Percentiles rank a stretch among this genome's conserved stretches.
Evolutionary conservation across 768 basidiomycete genomes (phyloP).

Genomic region (Sistotremastrum niveocremeum): DNA sequence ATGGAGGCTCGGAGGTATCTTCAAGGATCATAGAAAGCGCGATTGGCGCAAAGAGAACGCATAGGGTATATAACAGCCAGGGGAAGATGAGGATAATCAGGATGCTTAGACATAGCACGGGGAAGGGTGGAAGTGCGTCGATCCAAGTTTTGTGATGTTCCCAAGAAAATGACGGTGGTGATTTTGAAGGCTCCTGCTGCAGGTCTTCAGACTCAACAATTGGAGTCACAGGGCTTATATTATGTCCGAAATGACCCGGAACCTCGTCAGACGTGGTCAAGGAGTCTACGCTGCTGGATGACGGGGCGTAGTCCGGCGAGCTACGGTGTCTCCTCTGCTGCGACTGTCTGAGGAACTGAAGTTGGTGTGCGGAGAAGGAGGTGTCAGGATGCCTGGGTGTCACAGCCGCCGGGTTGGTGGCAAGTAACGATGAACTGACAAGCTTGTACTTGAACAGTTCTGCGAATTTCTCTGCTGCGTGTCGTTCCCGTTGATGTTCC

Average conservation of each 20-base stretch:
- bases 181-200: too few relatives aligned
- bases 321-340: constrained; percentile 10
- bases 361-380: constrained; percentile 18
- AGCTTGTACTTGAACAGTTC: constrained; percentile 79
- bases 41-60: too few relatives aligned
- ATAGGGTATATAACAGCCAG: too few relatives aligned
- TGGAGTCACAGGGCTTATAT: not conserved
- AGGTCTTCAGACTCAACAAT: too few relatives aligned
- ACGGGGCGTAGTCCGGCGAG: not conserved
- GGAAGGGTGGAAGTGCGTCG: too few relatives aligned
- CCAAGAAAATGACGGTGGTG: too few relatives aligned
- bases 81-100: too few relatives aligned
- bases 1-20: too few relatives aligned
- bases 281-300: not conserved
- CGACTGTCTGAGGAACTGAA: constrained; percentile 33
- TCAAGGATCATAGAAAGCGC: too few relatives aligned
- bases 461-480: constrained; percentile 34
- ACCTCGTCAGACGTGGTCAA: not conserved
- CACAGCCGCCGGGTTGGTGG: constrained; percentile 29
- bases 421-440: constrained; percentile 68
- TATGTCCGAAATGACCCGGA: constrained; percentile 1
- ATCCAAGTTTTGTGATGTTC: too few relatives aligned
- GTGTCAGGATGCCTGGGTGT: constrained; percentile 17
- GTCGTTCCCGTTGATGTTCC: not conserved
- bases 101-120: too few relatives aligned